Base-by-base conservation (phyloP, 2,329 filamentous ascomycete species). In the Fusarium mundagurra region DNA sequence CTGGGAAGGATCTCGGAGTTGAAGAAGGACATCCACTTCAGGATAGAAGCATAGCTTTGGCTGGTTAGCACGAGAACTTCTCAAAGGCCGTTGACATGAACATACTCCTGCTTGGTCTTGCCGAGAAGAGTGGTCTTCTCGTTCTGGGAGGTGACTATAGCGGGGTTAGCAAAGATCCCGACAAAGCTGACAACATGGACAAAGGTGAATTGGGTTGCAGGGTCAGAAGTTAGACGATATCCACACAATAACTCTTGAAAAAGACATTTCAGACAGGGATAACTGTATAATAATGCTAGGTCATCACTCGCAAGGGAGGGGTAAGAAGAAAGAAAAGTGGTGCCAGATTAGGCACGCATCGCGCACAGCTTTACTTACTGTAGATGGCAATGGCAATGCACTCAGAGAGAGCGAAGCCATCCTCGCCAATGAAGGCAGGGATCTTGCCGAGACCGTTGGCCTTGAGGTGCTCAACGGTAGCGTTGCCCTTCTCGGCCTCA, bases 71-170 rank as follows among this genome's bases (percentile, higher is more conserved):
- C 27, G 14, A 1, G 33, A 48, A 43, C 27, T 22, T 34, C 45
- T 53, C 16, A 22, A 27, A 39, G 33, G 13, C 17, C 31, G 33
- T 9, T 27, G 45, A 31, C 51, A n/a, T 51, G n/a, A 67, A 83
- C 88, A 84, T 87, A 95, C 92, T 99, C 96, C 90, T 99, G 96
- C 93, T 99, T 99, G 88, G 95, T 99, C 93, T 98, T 98, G 83
- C 96, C 96, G 81, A 99, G 92, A 78, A 99, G 95, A 79, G 95
- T 97, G 81, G 96, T 99, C 93, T 98, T 98, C 92, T 98, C 96
- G 86, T 99, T 99, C 89, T 99, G 96, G 80, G 96, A 98, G 81
- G 96, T 95, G 84, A 99, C 96, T 98, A 51, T 72, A 38, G 82
- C 72, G 71, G 68, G 76, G 80, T 86, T 79, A 85, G 82, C 76